These are phyloP conservation scores for Phanerodontia chrysosporium DNA, from an alignment of 768 basidiomycete species.

Conservation along the genomic window DNA sequence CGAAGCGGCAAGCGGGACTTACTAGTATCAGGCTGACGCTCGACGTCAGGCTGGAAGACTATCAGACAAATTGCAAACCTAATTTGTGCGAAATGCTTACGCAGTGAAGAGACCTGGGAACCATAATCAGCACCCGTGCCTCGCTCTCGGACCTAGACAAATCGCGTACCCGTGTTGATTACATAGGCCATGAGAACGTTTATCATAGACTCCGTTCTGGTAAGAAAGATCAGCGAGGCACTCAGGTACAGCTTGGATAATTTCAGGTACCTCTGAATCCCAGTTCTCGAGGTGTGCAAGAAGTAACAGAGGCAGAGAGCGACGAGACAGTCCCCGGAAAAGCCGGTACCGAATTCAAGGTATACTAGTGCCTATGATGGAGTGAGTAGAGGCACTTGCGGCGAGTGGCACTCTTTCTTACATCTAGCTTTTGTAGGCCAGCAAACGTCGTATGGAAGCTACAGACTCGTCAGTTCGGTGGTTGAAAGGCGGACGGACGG, in stretches of 20 bases:
- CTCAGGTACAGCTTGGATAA: neutral
- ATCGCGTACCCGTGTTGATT: conserved; percentile 11
- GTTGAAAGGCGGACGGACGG: no score
- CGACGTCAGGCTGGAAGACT: conserved; percentile 5
- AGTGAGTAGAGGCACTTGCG: neutral
- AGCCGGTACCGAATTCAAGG: conserved; percentile 45
- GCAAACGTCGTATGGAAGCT: conserved; percentile 39
- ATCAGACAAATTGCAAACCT: neutral
- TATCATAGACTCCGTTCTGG: conserved; percentile 14
- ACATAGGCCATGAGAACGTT: conserved; percentile 13
- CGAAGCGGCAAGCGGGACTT: neutral
- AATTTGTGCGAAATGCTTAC: conserved; percentile 2
- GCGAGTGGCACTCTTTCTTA: conserved; percentile 18
- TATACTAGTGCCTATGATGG: conserved; percentile 43
- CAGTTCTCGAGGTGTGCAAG: conserved; percentile 46
- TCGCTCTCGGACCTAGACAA: neutral
- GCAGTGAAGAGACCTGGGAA: conserved; percentile 12
- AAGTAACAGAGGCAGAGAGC: conserved; percentile 46
- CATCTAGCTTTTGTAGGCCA: conserved; percentile 36
- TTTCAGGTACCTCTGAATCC: conserved; percentile 39
- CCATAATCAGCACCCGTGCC: neutral
- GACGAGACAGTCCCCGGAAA: conserved; percentile 49
- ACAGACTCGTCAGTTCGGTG: neutral
- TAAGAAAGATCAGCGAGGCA: neutral
- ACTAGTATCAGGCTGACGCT: conserved; percentile 11